These are phyloP conservation scores for Sambucus nigra DNA, from an alignment of 129 eudicot genomes.

Conservation along the genomic window DNA sequence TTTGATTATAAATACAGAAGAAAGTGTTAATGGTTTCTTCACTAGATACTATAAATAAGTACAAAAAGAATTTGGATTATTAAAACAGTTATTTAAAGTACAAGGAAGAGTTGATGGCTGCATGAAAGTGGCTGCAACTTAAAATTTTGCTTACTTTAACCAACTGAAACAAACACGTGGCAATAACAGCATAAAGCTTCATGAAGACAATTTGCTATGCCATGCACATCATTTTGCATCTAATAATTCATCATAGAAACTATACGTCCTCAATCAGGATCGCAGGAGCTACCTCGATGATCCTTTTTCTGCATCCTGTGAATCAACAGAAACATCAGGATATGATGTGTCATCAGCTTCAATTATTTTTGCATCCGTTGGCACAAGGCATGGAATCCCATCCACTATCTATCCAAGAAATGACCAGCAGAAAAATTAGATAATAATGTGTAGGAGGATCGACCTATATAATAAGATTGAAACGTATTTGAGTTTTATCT, in stretches of 20 bases:
- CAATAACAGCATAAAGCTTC: no score
- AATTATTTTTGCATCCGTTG: constrained; percentile 65
- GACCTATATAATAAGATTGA: no score
- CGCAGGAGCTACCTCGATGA: constrained; percentile 2
- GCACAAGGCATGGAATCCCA: constrained; percentile 83
- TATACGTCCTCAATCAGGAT: not conserved
- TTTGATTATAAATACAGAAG: not conserved
- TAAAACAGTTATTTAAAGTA: no score
- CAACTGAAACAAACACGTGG: not conserved
- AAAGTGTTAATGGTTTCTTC: not conserved
- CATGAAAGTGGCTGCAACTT: not conserved
- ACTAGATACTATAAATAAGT: not conserved
- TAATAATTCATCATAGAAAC: not conserved
- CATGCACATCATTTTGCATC: not conserved
- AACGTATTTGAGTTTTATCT: no score
- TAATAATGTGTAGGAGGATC: not conserved
- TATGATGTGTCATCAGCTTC: constrained; percentile 18
- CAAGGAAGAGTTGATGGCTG: no score
- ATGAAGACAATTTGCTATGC: not conserved
- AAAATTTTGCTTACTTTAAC: not conserved
- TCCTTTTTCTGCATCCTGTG: constrained; percentile 2
- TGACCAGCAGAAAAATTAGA: not conserved
- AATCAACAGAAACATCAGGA: constrained; percentile 11
- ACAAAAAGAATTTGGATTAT: not conserved
- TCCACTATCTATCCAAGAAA: constrained; percentile 42